Evolutionary conservation across 2,329 filamentous ascomycete species (phyloP).

Genomic region (Fusarium metavorans): DNA sequence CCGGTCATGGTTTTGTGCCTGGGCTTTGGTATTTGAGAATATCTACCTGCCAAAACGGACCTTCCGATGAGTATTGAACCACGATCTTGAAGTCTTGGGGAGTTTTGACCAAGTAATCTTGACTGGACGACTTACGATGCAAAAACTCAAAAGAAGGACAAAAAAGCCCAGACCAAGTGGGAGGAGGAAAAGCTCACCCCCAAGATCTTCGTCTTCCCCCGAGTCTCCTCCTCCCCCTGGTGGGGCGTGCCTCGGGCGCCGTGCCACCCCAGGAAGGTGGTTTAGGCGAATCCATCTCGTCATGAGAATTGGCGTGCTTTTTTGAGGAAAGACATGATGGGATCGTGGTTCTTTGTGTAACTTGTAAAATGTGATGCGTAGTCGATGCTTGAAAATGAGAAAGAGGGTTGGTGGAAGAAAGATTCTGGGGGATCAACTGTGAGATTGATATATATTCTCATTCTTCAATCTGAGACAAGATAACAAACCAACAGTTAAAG

Average conservation of each 20-base stretch:
- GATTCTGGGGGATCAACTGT: background rate
- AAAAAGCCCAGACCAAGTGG: background rate
- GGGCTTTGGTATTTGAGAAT: background rate
- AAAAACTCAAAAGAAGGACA: background rate
- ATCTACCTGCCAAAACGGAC: background rate
- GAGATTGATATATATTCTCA: background rate
- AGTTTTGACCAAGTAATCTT: background rate
- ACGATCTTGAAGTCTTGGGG: background rate
- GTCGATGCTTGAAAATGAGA: background rate
- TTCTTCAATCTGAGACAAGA: background rate
- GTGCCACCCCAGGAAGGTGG: slow-evolving; percentile 16
- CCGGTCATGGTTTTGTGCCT: background rate
- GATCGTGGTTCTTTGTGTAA: background rate
- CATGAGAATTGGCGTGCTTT: slow-evolving; percentile 20
- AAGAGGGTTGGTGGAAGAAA: background rate
- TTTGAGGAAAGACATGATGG: background rate
- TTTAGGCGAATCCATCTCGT: slow-evolving; percentile 47
- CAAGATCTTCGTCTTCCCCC: background rate
- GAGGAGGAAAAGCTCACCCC: background rate
- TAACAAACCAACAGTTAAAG: background rate
- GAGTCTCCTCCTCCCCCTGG: background rate
- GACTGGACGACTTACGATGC: background rate
- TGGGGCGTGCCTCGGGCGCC: slow-evolving; percentile 12
- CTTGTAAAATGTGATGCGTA: background rate
- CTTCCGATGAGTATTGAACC: background rate